A percentile compares a stretch with the other conserved stretches of the same genome.
Conservation (phyloP, 495 filamentous ascomycete genomes). For the Peziza echinospora region DNA sequence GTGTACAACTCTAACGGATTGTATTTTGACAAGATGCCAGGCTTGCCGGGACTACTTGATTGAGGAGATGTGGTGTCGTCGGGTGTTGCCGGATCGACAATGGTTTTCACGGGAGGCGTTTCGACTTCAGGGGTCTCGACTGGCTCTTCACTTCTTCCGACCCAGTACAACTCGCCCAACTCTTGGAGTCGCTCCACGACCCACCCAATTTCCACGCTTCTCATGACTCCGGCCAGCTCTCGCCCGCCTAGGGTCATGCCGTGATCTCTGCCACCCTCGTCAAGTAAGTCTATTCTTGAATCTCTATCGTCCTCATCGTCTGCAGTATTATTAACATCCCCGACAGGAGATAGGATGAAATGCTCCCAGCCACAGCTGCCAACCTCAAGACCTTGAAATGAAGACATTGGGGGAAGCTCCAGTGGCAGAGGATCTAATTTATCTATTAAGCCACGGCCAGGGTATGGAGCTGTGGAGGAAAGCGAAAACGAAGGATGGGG, state of each 20-base stretch:
- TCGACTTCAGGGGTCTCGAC: not conserved
- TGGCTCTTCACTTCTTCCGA: slow-evolving; percentile 9
- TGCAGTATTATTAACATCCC: slow-evolving; percentile 11
- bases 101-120: not conserved
- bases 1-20: slow-evolving; percentile 33
- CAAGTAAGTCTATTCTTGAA: slow-evolving; percentile 1
- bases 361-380: slow-evolving; percentile 19
- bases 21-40: slow-evolving; percentile 14
- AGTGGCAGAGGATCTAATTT: slow-evolving; percentile 7
- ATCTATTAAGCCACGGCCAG: slow-evolving; percentile 2
- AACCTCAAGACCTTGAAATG: slow-evolving; percentile 14
- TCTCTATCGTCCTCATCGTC: slow-evolving; percentile 7
- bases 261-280: slow-evolving; percentile 12
- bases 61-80: not conserved
- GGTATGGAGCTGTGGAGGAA: slow-evolving; percentile 7
- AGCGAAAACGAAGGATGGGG: slow-evolving; percentile 13
- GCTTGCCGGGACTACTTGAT: not conserved
- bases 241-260: slow-evolving; percentile 10
- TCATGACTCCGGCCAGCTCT: slow-evolving; percentile 8
- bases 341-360: slow-evolving; percentile 15
- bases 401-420: slow-evolving; percentile 16
- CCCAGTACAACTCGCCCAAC: slow-evolving; percentile 12
- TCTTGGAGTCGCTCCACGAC: slow-evolving; percentile 18
- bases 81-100: not conserved
- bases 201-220: slow-evolving; percentile 18